Percentiles rank a stretch among this genome's conserved stretches.
Conservation (phyloP, 2,329 filamentous ascomycete species). For the Ophiognomonia clavigignenti-juglandacearum region DNA sequence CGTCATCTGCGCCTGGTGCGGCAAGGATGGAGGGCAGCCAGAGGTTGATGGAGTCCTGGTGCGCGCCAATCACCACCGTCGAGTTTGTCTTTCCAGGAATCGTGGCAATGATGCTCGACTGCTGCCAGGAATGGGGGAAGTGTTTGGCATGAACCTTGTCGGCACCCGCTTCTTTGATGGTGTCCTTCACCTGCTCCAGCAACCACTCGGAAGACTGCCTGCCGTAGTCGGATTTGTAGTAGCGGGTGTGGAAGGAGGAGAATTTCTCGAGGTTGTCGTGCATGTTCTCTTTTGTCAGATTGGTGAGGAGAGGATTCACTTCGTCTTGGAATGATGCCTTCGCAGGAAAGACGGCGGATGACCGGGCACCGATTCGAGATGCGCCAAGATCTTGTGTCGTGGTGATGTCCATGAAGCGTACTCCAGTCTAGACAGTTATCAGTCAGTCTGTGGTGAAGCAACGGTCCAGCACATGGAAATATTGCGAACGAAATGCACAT, state of each 20-base stretch:
- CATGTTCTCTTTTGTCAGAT: conserved; percentile 63
- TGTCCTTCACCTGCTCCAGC: conserved; percentile 57
- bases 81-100: conserved; percentile 64
- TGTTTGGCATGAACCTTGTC: conserved; percentile 55
- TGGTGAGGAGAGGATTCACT: conserved; percentile 51
- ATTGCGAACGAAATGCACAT: conserved; percentile 46
- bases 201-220: conserved; percentile 73
- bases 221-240: conserved; percentile 62
- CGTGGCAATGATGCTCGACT: conserved; percentile 75
- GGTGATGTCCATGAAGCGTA: conserved; percentile 77
- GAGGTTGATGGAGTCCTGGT: conserved; percentile 77
- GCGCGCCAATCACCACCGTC: conserved; percentile 72
- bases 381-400: conserved; percentile 53
- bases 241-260: conserved; percentile 62
- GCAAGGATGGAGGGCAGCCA: conserved; percentile 65
- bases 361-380: conserved; percentile 20
- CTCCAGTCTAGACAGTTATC: conserved; percentile 50
- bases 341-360: conserved; percentile 43
- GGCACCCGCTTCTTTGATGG: conserved; percentile 54
- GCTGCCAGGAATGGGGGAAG: conserved; percentile 60
- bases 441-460: not conserved
- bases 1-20: conserved; percentile 72
- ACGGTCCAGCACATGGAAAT: not conserved
- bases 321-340: conserved; percentile 52
- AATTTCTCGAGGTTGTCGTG: conserved; percentile 60